Conservation (phyloP, 192 early-diverging fungal genomes). For the Coemansia sp. region DNA sequence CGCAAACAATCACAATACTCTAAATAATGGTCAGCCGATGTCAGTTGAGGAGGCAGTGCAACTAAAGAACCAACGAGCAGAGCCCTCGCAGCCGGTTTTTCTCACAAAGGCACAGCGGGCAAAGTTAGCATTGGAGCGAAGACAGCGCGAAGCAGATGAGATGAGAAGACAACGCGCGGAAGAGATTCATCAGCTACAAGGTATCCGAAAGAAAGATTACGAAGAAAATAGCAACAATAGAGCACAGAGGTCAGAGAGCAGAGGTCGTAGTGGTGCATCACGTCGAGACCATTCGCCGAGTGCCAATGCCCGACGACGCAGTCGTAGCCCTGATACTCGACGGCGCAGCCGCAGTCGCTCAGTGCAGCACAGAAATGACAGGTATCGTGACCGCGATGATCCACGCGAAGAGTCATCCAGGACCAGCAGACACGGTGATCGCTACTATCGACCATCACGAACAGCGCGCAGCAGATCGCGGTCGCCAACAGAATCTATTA, state of each 20-base stretch:
- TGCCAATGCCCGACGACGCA: background rate
- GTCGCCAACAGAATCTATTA: background rate
- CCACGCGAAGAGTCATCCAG: slow-evolving; percentile 5
- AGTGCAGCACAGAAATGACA: background rate
- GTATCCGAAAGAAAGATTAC: background rate
- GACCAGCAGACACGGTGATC: slow-evolving; percentile 5
- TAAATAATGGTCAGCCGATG: slow-evolving; percentile 14
- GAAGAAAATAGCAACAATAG: background rate
- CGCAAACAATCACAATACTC: background rate
- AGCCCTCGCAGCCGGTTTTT: slow-evolving; percentile 57
- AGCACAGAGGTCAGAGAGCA: slow-evolving; percentile 1
- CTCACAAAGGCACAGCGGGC: slow-evolving; percentile 90
- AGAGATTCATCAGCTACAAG: slow-evolving; percentile 54
- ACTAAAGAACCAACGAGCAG: slow-evolving; percentile 22
- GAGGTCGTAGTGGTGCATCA: background rate
- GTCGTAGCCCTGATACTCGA: slow-evolving; percentile 4
- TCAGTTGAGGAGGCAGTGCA: slow-evolving; percentile 47
- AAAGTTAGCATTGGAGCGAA: slow-evolving; percentile 77
- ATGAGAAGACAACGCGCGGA: slow-evolving; percentile 60
- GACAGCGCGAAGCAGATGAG: slow-evolving; percentile 79
- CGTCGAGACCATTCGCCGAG: slow-evolving; percentile 19
- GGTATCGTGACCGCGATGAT: slow-evolving; percentile 34
- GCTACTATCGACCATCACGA: slow-evolving; percentile 4
- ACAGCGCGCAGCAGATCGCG: slow-evolving; percentile 8
- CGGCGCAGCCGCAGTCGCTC: background rate